phyloP scores from a whole-genome alignment of 305 asterid species.

The Fraxinus floribunda region DNA sequence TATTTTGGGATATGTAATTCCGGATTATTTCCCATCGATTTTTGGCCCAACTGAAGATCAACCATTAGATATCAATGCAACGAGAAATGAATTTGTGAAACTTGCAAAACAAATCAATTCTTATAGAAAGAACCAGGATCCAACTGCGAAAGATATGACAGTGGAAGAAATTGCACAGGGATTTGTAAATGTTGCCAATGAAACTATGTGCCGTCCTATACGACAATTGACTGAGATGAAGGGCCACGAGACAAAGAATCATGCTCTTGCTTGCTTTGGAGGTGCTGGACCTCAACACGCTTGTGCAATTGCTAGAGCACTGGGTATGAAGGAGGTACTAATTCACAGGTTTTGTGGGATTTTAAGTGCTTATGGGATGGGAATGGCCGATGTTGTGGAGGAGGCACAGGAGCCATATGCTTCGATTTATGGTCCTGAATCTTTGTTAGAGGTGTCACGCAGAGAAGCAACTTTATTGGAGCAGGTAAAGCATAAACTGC shows the following conservation, averaged over 20 bases:
- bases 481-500: slow-evolving; percentile 62
- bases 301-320: slow-evolving; percentile 93
- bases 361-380: slow-evolving; percentile 95
- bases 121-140: slow-evolving; percentile 72
- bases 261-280: slow-evolving; percentile 97
- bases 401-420: slow-evolving; percentile 91
- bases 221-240: slow-evolving; percentile 97
- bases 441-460: slow-evolving; percentile 57
- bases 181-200: slow-evolving; percentile 84
- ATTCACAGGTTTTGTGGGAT: slow-evolving; percentile 93
- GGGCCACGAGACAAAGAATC: slow-evolving; percentile 93
- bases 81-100: slow-evolving; percentile 66
- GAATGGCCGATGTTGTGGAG: slow-evolving; percentile 94
- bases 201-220: slow-evolving; percentile 98
- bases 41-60: slow-evolving; percentile 86
- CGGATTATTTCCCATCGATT: slow-evolving; percentile 88
- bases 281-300: slow-evolving; percentile 99
- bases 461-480: slow-evolving; percentile 58
- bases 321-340: slow-evolving; percentile 94
- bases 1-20: slow-evolving; percentile 76
- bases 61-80: slow-evolving; percentile 67
- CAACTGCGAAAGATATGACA: slow-evolving; percentile 71
- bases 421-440: slow-evolving; percentile 68
- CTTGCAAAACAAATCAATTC: slow-evolving; percentile 72
- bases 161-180: slow-evolving; percentile 95